Conservation (phyloP, 345 rosid species). For the Balakata baccata region DNA sequence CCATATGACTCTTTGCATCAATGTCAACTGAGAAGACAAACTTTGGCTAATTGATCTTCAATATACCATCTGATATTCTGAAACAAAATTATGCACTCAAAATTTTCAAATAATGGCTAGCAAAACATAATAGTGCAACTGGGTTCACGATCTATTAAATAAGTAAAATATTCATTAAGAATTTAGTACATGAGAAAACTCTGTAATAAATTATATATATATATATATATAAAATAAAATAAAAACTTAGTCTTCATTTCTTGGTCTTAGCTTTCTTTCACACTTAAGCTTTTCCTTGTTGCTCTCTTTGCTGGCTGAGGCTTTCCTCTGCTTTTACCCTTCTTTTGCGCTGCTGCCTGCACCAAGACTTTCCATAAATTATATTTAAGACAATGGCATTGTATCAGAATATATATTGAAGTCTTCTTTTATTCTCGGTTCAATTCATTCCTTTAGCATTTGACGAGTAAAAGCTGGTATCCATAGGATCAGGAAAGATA, state of each 20-base stretch:
- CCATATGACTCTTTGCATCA: neutral
- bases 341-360: conserved; percentile 59
- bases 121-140: neutral
- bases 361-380: conserved; percentile 17
- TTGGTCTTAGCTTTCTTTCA: conserved; percentile 45
- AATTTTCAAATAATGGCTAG: too few species aligned
- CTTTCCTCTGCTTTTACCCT: conserved; percentile 58
- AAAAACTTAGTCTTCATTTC: conserved; percentile 33
- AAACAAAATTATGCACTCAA: neutral
- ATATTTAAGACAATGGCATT: neutral
- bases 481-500: neutral
- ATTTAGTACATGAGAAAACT: neutral
- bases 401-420: neutral
- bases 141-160: neutral
- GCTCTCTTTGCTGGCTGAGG: conserved; percentile 53
- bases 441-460: too few species aligned
- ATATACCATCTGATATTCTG: neutral
- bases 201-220: neutral
- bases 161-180: neutral
- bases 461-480: neutral
- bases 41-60: neutral
- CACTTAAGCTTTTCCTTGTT: conserved; percentile 43
- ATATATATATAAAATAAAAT: too few species aligned
- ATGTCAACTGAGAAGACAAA: neutral
- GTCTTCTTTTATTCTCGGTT: neutral